phyloP scores from a whole-genome alignment of 768 basidiomycete genomes.

The Naganishia kalamii region DNA sequence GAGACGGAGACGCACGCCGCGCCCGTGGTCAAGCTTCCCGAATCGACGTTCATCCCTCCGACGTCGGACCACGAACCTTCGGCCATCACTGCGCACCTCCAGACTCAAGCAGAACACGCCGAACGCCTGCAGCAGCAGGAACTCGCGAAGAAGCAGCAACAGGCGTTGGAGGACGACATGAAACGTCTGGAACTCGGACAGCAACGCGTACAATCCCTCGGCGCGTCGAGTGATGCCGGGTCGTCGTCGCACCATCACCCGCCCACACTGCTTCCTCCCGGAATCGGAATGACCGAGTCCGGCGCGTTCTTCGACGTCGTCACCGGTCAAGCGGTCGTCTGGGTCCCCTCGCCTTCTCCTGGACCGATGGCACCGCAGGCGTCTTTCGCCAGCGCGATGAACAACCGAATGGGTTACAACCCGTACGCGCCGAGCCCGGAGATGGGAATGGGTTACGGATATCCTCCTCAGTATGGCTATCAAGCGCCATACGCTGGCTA shows the following conservation, averaged over 20 bases:
- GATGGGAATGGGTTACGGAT: neutral
- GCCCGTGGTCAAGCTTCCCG: slow-evolving; percentile 20
- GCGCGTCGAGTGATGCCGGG: slow-evolving; percentile 14
- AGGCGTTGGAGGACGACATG: slow-evolving; percentile 17
- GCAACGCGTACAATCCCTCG: slow-evolving; percentile 7
- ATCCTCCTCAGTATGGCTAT: neutral
- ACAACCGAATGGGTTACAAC: slow-evolving; percentile 2
- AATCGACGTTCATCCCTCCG: slow-evolving; percentile 4
- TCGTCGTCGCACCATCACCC: slow-evolving; percentile 14
- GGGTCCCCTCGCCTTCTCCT: slow-evolving; percentile 24
- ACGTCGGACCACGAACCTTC: slow-evolving; percentile 16
- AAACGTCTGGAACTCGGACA: slow-evolving; percentile 19
- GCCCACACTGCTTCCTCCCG: slow-evolving; percentile 22
- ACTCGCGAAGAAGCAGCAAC: slow-evolving; percentile 14
- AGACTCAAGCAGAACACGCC: slow-evolving; percentile 24
- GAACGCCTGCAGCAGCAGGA: slow-evolving; percentile 22
- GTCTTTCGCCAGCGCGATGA: neutral
- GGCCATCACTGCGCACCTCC: slow-evolving; percentile 12
- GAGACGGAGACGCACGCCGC: too few relatives aligned
- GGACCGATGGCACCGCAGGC: neutral
- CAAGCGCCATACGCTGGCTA: slow-evolving; percentile 7
- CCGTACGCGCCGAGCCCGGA: neutral
- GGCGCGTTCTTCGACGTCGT: slow-evolving; percentile 25
- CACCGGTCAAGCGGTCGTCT: slow-evolving; percentile 25
- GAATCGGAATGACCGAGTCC: slow-evolving; percentile 22